phyloP scores from a whole-genome alignment of 2,329 filamentous ascomycete species.

The Saccharata proteae region DNA sequence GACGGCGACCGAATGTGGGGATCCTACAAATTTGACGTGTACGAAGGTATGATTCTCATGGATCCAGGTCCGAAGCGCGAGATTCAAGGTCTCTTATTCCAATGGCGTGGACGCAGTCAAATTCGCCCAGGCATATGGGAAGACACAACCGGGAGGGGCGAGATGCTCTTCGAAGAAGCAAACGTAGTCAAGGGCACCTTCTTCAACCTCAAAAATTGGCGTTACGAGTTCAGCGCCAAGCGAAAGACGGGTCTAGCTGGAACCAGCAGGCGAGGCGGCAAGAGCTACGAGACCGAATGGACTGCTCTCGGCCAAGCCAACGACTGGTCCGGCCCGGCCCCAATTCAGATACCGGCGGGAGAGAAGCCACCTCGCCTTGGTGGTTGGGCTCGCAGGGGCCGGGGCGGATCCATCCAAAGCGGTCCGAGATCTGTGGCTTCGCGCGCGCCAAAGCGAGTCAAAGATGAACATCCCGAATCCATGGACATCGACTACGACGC shows the following conservation, averaged over 20 bases:
- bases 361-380: too few species aligned
- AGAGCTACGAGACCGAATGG: slow-evolving; percentile 2
- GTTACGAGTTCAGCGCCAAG: neutral
- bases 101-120: slow-evolving; percentile 3
- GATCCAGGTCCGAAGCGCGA: neutral
- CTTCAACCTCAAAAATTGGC: slow-evolving; percentile 1
- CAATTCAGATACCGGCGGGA: neutral
- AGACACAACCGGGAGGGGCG: neutral
- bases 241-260: neutral
- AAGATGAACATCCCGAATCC: too few species aligned
- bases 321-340: neutral
- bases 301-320: neutral
- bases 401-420: too few species aligned
- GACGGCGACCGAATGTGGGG: slow-evolving; percentile 1
- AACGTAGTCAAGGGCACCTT: neutral
- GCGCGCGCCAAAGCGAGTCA: too few species aligned
- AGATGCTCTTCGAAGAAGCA: neutral
- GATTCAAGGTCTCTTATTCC: neutral
- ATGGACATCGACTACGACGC: slow-evolving; percentile 12
- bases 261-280: neutral
- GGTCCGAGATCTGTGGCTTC: too few species aligned
- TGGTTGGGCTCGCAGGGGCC: too few species aligned
- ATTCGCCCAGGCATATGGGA: too few species aligned
- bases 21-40: slow-evolving; percentile 1
- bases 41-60: neutral